Conservation (phyloP, 768 basidiomycete species). For the Suillus placidus region DNA sequence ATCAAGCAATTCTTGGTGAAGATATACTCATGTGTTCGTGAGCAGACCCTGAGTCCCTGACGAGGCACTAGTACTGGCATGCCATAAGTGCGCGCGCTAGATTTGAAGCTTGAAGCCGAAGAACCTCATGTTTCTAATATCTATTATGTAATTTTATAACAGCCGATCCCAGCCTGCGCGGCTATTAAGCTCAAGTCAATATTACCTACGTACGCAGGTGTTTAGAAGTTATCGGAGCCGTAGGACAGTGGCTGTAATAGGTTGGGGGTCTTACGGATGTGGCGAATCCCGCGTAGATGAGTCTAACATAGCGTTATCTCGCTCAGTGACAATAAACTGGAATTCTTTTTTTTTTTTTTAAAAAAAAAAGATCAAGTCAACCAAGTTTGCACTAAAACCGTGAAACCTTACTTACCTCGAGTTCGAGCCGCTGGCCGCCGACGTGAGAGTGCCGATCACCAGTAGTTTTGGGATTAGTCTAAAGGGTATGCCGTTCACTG, state of each 20-base stretch:
- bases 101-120: not conserved
- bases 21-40: not conserved
- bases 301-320: no score
- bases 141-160: no score
- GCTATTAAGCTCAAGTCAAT: no score
- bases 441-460: not conserved
- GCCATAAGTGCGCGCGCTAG: not conserved
- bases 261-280: no score
- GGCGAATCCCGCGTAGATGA: no score
- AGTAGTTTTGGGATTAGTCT: not conserved
- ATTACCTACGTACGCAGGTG: no score
- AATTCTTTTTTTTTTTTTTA: no score
- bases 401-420: not conserved
- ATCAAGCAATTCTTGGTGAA: not conserved
- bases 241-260: no score
- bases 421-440: not conserved
- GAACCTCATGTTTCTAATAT: not conserved
- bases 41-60: not conserved
- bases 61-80: not conserved
- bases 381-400: not conserved
- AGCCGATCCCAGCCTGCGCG: no score
- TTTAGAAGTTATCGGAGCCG: no score
- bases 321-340: no score
- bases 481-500: not conserved
- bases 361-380: no score